Conservation (phyloP, 176 grass and related monocot species). For the Oryza rufipogon region DNA sequence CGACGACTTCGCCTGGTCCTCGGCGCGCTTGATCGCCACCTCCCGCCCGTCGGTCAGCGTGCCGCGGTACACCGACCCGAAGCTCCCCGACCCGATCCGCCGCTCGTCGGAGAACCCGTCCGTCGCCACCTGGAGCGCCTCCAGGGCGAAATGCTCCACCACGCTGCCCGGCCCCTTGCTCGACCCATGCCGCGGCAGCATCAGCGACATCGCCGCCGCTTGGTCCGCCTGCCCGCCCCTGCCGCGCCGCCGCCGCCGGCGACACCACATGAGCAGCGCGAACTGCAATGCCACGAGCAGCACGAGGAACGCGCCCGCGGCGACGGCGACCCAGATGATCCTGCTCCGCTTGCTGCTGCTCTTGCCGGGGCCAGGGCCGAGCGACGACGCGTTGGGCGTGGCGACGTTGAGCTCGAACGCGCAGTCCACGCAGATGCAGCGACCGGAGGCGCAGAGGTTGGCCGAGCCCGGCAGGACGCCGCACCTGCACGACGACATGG, state of each 20-base stretch:
- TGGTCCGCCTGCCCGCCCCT: background rate
- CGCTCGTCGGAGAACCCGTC: constrained; percentile 62
- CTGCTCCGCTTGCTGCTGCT: constrained; percentile 2
- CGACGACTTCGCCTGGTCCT: constrained; percentile 42
- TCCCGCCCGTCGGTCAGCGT: constrained; percentile 58
- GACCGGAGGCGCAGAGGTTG: constrained; percentile 45
- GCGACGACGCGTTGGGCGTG: background rate
- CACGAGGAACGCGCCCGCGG: constrained; percentile 16
- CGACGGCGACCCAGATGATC: constrained; percentile 41
- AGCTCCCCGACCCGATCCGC: constrained; percentile 81
- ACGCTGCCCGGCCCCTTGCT: constrained; percentile 49
- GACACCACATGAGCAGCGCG: constrained; percentile 25
- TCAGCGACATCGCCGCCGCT: background rate
- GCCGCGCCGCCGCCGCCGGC: constrained; percentile 14
- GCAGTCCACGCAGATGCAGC: constrained; percentile 68
- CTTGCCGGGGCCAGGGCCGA: background rate
- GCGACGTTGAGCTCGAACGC: constrained; percentile 42
- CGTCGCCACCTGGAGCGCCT: constrained; percentile 56
- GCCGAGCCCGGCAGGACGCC: constrained; percentile 73
- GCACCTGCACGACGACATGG: constrained; percentile 52
- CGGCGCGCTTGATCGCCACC: constrained; percentile 83
- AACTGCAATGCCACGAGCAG: constrained; percentile 38
- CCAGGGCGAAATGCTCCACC: constrained; percentile 62
- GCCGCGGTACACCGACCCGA: constrained; percentile 89
- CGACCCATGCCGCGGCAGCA: constrained; percentile 32